Evolutionary conservation across 352 stramenopile genomes (phyloP), one percentile per base, ranked within the genome.

Genomic region (Globisporangium middletonii): DNA sequence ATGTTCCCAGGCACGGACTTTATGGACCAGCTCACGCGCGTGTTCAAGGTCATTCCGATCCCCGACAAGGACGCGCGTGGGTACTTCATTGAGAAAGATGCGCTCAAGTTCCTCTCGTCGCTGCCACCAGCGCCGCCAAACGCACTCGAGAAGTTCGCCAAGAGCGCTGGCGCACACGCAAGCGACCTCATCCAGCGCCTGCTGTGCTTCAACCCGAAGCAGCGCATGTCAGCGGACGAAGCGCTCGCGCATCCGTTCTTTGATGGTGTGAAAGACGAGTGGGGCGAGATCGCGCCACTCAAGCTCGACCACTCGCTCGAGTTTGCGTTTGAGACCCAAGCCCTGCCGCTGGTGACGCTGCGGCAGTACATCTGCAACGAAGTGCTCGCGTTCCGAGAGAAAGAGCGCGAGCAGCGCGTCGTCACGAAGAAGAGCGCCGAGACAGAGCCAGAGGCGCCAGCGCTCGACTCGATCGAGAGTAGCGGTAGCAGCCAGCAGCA

Each of bases 191-290:
- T 98, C 43, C 72, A 91, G 38, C 65, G 69, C 26, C 71, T 98
- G 60, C 70, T 98, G 5, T 83, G 78, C 33, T 98, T 98, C 57
- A 96, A 98, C 63, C 94, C 94, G 1, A 77, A 80, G 38, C 74
- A 97, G 61, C 82, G 94, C 3, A 91, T 98, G 48, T 95, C 83
- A 41, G 92, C 93, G 1, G 80, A 93, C 44, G 80, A 92, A 44
- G 94, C 94, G 2, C 70, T 98, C 2, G 69, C 62, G 9, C 92
- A 97, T 51, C 77, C 87, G 18, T 97, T 96, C 59, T 92, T 97
- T 43, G 74, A 86, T 5, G 86, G 92, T 15, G 79, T 98, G 43
- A 86, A 97, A 53, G 85, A 97, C 12, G 84, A 94, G 33, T 94
- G 84, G 84, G 84, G 84, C 8, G 75, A 87, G 50, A 91, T 94